Base-by-base conservation (phyloP, 169 alveolate genomes). In the Eimeria praecox region DNA sequence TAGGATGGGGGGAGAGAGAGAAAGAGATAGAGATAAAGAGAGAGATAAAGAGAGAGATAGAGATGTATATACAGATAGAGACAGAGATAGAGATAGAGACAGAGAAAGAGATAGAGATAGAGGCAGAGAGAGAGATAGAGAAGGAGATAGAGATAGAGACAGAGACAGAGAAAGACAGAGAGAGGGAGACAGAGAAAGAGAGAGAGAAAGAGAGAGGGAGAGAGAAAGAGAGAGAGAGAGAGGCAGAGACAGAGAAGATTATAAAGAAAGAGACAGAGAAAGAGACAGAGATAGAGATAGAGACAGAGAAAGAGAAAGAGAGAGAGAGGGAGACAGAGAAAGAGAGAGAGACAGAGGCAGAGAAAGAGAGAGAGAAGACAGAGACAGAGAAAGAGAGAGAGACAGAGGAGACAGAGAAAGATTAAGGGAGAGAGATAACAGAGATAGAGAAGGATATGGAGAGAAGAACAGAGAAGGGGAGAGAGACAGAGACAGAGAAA, bases 361-460 rank as follows among this genome's bases (percentile, higher is more conserved):
- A 35, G 44, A n/a, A n/a, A 20, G 44, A 35, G 44, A 69, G n/a
- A 69, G 42, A 20, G 44, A n/a, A 35, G 44, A 30, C 6, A 30
- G 80, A 69, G 20, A 69, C 38, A 69, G 80, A 69, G 44, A 69
- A n/a, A 69, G 80, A 69, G 44, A 69, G 44, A 30, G 44, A n/a
- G 22, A 12, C 12, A 69, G 44, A 69, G 44, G 44, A 69, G 44
- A 35, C 18, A 66, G 42, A 66, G 42, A 33, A 5, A 69, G 44
- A 69, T 14, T 14, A 24, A 69, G 44, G 20, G 44, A 69, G n/a
- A 69, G 80, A 69, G 80, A n/a, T n/a, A 69, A 69, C 2, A 0
- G 42, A 69, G 80, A n/a, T 18, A n/a, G 42, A 69, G 80, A n/a
- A 22, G 20, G 42, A 69, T 40, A n/a, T 40, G n/a, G 16, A n/a